Base-by-base conservation (phyloP, 352 stramenopile genomes). In the Thalassiosira ordinaria region DNA sequence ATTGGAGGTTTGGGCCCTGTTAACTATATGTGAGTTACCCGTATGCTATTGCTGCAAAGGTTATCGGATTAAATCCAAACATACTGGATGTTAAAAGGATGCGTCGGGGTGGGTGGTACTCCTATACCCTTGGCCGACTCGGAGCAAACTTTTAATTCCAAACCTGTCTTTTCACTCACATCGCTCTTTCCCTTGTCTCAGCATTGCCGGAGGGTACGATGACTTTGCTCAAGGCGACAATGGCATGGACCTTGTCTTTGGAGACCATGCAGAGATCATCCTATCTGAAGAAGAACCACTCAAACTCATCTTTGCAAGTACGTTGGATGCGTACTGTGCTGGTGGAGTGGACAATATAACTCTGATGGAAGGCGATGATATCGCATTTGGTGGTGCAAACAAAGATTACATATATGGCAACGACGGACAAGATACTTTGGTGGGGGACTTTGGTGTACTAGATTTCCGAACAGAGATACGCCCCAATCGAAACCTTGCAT, bases 211-310 rank as follows among this genome's bases (percentile, higher is more conserved):
- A 33, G 51, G 18, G 26, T 59, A 20, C 13, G 64, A 62, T 68
- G 78, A 85, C 47, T 46, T 57, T 13, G 52, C 81, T 64, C n/a
- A 73, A 7, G 73, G 66, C 57, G 52, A 56, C 57, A 47, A 67
- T 35, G 78, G 73, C 13, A 74, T 35, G 29, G 69, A 86, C 18
- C 59, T 86, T 51, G 77, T 77, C 13, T 77, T 85, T 66, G 77
- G 71, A 16, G 77, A 85, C 39, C 77, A 85, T 35, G 77, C 59
- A 20, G n/a, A 51, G 26, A 70, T 85, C 24, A n/a, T 55, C 22
- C 56, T 84, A 14, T 76, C 60, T 24, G 44, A 75, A 33, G 18
- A 49, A 41, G 9, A 39, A 0, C 46, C 62, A 16, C 67, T 70
- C 51, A 78, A 74, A 44, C 51, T 85, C 27, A 9, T 51, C 4